Base-by-base conservation (phyloP, 805 yeast species). In the Candida peoriensis region DNA sequence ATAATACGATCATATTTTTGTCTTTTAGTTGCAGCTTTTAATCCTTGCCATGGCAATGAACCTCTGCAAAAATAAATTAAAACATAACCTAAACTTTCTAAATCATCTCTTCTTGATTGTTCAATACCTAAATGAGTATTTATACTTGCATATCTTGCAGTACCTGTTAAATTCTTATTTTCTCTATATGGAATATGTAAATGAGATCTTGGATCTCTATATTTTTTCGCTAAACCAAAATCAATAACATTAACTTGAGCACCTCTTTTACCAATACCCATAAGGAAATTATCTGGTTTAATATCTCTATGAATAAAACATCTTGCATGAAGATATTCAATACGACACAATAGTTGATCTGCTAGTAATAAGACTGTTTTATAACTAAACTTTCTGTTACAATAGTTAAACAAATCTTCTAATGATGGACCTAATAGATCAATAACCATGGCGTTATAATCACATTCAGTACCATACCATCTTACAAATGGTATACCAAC, bases 1-100 rank as follows among this genome's bases (percentile, higher is more conserved):
- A 90, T 80, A 51, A 90, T 93, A 43, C 96, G 76, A 64, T 90
- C 97, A 63, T 90, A 90, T 64, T 93, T 90, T 61, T 90, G 97
- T 66, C 95, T 85, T 66, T 90, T 90, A 12, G 96, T 87, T 18
- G 90, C 93, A 25, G 97, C 98, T 63, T 88, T 88, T 54, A 90
- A 74, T 4, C 98, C 98, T 64, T 90, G 98, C 98, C 98, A 90
- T 36, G 98, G 98, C 52, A 90, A 75, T 13, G 95, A 83, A 28
- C 98, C 97, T 39, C 95, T 78, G 61, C 95, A 83, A 58, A 90
- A 93, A 64, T 90, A 90, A 50, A 90, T 85, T 50, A 93, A 71
- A 35, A 90, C 97, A 57, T 90, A 90, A 33, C 96, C 97, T 54
- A 90, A 73, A 42, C 93, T 81, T 65, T 93, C 98, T 51, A 90